These are phyloP conservation scores for Plasmodium sp. DNA, from an alignment of 169 alveolate species.

Conservation along the genomic window DNA sequence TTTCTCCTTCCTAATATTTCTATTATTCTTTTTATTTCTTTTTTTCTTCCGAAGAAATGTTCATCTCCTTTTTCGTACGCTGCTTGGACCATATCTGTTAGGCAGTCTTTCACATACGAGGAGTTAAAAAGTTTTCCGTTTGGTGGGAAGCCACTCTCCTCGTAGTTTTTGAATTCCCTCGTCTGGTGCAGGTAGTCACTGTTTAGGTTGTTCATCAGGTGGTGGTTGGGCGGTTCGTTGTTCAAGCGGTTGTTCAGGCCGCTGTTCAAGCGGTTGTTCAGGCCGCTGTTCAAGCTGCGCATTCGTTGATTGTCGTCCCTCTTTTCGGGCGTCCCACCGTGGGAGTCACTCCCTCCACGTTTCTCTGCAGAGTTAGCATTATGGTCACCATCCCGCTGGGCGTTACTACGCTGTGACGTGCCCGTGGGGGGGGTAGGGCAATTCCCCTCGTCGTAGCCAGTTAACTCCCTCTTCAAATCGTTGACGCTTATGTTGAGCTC, in stretches of 20 bases:
- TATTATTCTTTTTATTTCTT: slow-evolving; percentile 83
- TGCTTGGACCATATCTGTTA: slow-evolving; percentile 34
- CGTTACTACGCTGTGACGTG: not conserved
- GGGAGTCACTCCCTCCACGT: not conserved
- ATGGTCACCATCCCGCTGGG: not conserved
- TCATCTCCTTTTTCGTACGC: slow-evolving; percentile 56
- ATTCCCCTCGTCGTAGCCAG: slow-evolving; percentile 21
- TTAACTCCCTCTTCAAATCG: slow-evolving; percentile 18
- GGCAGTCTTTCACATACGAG: slow-evolving; percentile 39
- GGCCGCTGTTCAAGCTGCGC: not conserved
- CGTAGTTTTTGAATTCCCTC: slow-evolving; percentile 37
- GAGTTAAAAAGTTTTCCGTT: slow-evolving; percentile 28
- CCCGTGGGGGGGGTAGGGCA: not conserved
- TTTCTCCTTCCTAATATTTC: slow-evolving; percentile 86
- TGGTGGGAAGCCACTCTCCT: slow-evolving; percentile 3
- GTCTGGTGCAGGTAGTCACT: slow-evolving; percentile 46
- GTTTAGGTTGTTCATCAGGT: slow-evolving; percentile 16
- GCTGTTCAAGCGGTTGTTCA: not conserved
- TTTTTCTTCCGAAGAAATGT: slow-evolving; percentile 77
- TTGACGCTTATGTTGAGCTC: slow-evolving; percentile 53
- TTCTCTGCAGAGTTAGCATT: not conserved
- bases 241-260: not conserved
- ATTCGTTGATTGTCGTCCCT: not conserved
- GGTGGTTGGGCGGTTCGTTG: not conserved
- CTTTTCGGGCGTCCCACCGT: not conserved